These are phyloP conservation scores for Xanthoconium stramineum DNA, from an alignment of 768 basidiomycete genomes.

Conservation along the genomic window DNA sequence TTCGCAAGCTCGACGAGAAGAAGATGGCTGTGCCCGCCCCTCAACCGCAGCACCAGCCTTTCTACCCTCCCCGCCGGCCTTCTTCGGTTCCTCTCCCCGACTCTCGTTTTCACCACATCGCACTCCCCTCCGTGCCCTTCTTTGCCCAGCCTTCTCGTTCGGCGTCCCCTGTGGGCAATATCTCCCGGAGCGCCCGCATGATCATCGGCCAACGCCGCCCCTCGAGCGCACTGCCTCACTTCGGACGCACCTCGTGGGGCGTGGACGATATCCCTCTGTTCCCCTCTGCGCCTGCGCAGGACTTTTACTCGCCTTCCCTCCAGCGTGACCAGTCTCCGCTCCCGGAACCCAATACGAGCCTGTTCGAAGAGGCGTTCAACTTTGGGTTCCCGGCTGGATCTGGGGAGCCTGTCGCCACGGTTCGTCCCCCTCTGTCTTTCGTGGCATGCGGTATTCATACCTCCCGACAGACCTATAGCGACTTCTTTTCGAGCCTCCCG, in stretches of 20 bases:
- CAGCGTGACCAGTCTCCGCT: slow-evolving; percentile 46
- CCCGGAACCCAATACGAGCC: slow-evolving; percentile 45
- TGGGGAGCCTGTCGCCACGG: slow-evolving; percentile 12
- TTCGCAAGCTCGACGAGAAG: slow-evolving; percentile 47
- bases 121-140: slow-evolving; percentile 44
- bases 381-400: slow-evolving; percentile 24
- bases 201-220: slow-evolving; percentile 47
- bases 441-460: background rate
- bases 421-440: background rate
- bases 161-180: slow-evolving; percentile 42
- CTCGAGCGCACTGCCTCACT: slow-evolving; percentile 44
- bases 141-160: slow-evolving; percentile 40
- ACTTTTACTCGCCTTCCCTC: slow-evolving; percentile 23
- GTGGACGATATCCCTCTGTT: slow-evolving; percentile 28
- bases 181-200: slow-evolving; percentile 41
- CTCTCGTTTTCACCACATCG: slow-evolving; percentile 36
- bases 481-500: slow-evolving; percentile 23
- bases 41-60: slow-evolving; percentile 8
- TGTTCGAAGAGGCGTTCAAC: slow-evolving; percentile 45
- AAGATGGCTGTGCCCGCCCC: background rate
- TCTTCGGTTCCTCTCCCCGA: slow-evolving; percentile 64
- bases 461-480: slow-evolving; percentile 18
- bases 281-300: background rate
- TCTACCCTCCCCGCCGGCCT: slow-evolving; percentile 48
- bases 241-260: slow-evolving; percentile 28